Percentiles rank a stretch among this genome's conserved stretches.
Conservation (phyloP, 83 land plant genomes). For the Larix sibirica region DNA sequence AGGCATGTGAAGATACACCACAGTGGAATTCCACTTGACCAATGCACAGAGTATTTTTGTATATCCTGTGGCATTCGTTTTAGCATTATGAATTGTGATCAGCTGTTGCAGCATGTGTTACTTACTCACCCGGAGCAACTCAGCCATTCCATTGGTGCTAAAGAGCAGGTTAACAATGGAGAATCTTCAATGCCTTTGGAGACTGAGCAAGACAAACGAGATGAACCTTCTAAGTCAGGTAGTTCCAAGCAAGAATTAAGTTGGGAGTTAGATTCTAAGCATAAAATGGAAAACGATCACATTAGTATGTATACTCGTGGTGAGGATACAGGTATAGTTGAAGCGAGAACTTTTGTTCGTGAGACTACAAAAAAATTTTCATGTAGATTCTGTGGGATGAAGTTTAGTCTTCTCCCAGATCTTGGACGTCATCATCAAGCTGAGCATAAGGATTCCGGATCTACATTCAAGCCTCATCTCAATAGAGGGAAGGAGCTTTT, state of each 20-base stretch:
- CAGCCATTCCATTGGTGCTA: conserved; percentile 21
- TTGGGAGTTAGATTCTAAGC: neutral
- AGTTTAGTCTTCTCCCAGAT: conserved; percentile 88
- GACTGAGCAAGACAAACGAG: conserved; percentile 9
- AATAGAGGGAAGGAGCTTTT: conserved; percentile 28
- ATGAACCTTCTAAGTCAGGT: neutral
- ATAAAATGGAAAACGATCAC: neutral
- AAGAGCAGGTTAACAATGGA: neutral
- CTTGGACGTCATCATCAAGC: conserved; percentile 98
- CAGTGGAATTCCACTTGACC: conserved; percentile 44
- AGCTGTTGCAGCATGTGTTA: conserved; percentile 80
- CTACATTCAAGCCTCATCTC: conserved; percentile 27
- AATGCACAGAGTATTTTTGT: conserved; percentile 51
- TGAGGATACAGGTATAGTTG: conserved; percentile 10
- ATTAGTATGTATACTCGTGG: neutral
- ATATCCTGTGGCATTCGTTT: conserved; percentile 57
- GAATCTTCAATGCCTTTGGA: neutral
- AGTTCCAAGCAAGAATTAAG: neutral
- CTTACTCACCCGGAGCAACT: conserved; percentile 55
- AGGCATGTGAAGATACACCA: conserved; percentile 73
- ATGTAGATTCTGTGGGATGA: conserved; percentile 80
- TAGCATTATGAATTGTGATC: conserved; percentile 60
- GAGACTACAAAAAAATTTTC: conserved; percentile 35
- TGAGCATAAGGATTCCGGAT: conserved; percentile 66
- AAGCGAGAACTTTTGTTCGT: conserved; percentile 10